Conservation (phyloP, 2,329 filamentous ascomycete genomes). For the Dryadomyces quercivorus region DNA sequence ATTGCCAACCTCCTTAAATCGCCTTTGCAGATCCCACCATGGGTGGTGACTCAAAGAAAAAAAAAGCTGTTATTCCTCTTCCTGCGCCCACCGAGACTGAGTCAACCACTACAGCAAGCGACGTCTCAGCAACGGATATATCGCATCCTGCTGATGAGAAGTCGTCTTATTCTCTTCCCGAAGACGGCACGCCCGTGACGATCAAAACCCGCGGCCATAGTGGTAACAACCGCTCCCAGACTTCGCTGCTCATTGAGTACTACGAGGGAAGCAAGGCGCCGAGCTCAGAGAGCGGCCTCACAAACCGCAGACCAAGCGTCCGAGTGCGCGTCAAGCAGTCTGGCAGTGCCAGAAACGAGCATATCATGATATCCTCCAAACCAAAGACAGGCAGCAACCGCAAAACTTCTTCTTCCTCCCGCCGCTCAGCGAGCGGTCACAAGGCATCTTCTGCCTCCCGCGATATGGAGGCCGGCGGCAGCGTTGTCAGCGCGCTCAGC, state of each 20-base stretch:
- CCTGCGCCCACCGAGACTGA: constrained; percentile 67
- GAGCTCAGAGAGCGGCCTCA: constrained; percentile 33
- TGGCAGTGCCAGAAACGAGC: constrained; percentile 55
- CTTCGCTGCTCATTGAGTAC: constrained; percentile 86
- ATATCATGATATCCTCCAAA: constrained; percentile 81
- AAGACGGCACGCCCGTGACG: constrained; percentile 83
- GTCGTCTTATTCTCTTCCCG: constrained; percentile 68
- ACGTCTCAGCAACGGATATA: constrained; percentile 35
- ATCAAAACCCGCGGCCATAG: constrained; percentile 64
- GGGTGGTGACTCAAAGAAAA: constrained; percentile 36
- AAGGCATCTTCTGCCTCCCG: constrained; percentile 19
- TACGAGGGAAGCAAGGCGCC: constrained; percentile 66
- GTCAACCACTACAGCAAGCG: constrained; percentile 20
- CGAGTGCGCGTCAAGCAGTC: constrained; percentile 69
- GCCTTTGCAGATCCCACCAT: constrained; percentile 7
- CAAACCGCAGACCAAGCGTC: constrained; percentile 69
- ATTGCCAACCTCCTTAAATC: background rate
- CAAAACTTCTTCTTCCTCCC: constrained; percentile 43
- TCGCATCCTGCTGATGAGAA: constrained; percentile 57
- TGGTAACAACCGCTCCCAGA: constrained; percentile 57
- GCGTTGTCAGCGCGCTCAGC: constrained; percentile 15
- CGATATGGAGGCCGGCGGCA: constrained; percentile 20
- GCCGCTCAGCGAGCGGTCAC: constrained; percentile 37
- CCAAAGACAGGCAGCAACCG: constrained; percentile 49
- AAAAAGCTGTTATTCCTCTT: constrained; percentile 38